These are phyloP conservation scores for Jackrogersella minutella DNA, from an alignment of 495 filamentous ascomycete genomes.

Conservation along the genomic window DNA sequence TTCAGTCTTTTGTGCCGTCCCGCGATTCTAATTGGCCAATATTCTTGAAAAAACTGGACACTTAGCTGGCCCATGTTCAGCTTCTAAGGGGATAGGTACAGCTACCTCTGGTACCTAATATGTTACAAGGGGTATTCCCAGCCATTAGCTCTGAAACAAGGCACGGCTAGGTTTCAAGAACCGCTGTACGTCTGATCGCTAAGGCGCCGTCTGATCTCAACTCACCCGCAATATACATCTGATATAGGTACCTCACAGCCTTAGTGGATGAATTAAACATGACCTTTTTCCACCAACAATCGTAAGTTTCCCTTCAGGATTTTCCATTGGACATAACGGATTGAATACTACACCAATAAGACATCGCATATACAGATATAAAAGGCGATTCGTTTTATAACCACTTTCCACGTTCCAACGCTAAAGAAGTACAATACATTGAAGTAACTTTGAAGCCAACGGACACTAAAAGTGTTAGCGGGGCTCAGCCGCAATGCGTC, in stretches of 20 bases:
- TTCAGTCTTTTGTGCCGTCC: too few relatives aligned
- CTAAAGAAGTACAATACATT: neutral
- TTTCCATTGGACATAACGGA: neutral
- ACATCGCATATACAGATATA: neutral
- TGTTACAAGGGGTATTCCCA: conserved; percentile 12
- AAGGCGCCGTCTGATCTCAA: conserved; percentile 24
- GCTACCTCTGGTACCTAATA: conserved; percentile 6
- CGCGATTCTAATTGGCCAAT: too few relatives aligned
- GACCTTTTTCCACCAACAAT: neutral
- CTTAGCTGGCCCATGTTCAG: too few relatives aligned
- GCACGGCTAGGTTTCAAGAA: conserved; percentile 35
- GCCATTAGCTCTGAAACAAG: conserved; percentile 29
- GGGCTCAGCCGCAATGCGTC: conserved; percentile 20
- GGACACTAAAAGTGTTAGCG: conserved; percentile 1
- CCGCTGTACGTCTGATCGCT: conserved; percentile 37
- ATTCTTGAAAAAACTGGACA: too few relatives aligned
- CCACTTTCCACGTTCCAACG: neutral
- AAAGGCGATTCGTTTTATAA: neutral
- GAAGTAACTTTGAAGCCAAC: conserved; percentile 9
- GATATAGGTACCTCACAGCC: conserved; percentile 7
- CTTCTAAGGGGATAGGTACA: too few relatives aligned
- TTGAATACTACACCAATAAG: neutral
- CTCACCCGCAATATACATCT: neutral
- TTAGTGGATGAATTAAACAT: conserved; percentile 1
- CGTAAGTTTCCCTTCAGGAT: neutral